phyloP scores from a whole-genome alignment of 1,284 basidiomycete genomes.

The Cryptococcus sp. region DNA sequence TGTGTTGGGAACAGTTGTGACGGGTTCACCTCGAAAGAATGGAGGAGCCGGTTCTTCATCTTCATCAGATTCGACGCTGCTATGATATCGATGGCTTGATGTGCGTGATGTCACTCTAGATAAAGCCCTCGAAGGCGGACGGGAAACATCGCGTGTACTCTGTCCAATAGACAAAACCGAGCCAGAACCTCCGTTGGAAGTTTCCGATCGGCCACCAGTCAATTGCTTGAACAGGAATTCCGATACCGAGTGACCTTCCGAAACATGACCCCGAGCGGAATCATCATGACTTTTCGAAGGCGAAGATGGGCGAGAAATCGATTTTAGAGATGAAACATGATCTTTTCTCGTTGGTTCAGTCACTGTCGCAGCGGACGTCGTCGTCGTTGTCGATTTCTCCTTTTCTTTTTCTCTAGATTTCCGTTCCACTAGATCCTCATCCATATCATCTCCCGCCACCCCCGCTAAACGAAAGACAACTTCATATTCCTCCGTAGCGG shows the following conservation, averaged over 20 bases:
- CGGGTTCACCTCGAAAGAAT: constrained; percentile 18
- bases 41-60: constrained; percentile 28
- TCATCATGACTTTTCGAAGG: not conserved
- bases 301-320: constrained; percentile 3
- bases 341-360: not conserved
- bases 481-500: constrained; percentile 47
- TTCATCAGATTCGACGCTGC: constrained; percentile 22
- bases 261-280: not conserved
- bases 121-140: constrained; percentile 32
- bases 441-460: constrained; percentile 44
- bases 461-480: constrained; percentile 51
- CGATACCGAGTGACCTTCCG: not conserved
- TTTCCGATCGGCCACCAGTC: constrained; percentile 1
- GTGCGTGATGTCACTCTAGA: constrained; percentile 35
- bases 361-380: not conserved
- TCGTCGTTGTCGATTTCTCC: not conserved
- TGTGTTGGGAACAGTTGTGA: no score
- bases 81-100: constrained; percentile 28
- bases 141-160: constrained; percentile 24
- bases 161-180: not conserved
- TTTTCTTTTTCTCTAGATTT: not conserved
- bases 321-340: not conserved
- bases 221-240: not conserved
- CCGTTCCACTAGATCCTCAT: constrained; percentile 30
- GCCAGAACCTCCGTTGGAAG: constrained; percentile 6